Percentiles rank a stretch among this genome's conserved stretches.
phyloP scores from a whole-genome alignment of 495 filamentous ascomycete species.

The Trichoderma orchidacearum region DNA sequence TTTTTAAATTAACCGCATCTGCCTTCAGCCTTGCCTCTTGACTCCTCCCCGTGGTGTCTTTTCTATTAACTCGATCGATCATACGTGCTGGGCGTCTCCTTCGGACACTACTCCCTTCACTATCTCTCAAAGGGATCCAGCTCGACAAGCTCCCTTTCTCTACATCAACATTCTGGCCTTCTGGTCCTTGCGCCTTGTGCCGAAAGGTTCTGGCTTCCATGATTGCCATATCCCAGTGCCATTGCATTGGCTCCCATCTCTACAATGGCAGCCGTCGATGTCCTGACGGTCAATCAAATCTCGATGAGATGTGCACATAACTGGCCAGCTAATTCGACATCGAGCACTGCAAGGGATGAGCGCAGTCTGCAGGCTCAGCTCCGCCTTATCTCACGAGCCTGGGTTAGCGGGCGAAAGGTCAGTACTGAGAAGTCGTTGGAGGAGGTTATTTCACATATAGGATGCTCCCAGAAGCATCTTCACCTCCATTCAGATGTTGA shows the following conservation, averaged over 20 bases:
- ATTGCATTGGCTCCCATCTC: slow-evolving; percentile 20
- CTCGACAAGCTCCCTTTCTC: background rate
- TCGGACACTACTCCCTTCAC: background rate
- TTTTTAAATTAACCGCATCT: too few relatives aligned
- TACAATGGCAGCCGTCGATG: slow-evolving; percentile 30
- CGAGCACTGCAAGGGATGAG: slow-evolving; percentile 11
- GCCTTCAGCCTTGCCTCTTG: too few relatives aligned
- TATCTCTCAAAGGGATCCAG: background rate
- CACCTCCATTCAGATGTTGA: background rate
- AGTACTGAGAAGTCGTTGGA: background rate
- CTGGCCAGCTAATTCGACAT: slow-evolving; percentile 5
- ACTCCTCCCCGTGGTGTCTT: background rate
- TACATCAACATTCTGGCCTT: background rate
- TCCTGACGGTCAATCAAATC: slow-evolving; percentile 16
- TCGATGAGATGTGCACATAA: slow-evolving; percentile 17
- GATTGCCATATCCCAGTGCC: slow-evolving; percentile 17
- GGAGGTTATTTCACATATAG: background rate
- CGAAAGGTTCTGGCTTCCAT: slow-evolving; percentile 20
- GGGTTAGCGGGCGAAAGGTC: slow-evolving; percentile 17
- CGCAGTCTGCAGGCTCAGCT: slow-evolving; percentile 9
- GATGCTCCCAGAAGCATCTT: too few relatives aligned
- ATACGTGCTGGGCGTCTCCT: background rate
- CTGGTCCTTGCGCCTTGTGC: background rate
- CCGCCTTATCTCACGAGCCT: slow-evolving; percentile 16
- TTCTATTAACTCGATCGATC: background rate